Base-by-base conservation (phyloP, 1,139 yeast genomes). In the Diutina scorzettiae region DNA sequence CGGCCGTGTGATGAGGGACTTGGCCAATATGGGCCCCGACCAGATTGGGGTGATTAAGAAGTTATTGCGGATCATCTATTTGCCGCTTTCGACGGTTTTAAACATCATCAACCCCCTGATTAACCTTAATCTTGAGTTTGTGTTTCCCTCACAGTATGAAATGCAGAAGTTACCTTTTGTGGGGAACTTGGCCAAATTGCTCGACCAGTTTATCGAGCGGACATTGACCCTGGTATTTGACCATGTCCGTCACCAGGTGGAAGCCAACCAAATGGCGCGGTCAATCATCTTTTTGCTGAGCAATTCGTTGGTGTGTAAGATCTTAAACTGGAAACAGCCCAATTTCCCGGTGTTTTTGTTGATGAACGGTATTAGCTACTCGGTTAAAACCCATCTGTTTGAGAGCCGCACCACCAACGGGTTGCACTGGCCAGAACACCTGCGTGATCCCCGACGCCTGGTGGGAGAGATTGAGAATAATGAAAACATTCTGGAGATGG, bases 281-380 rank as follows among this genome's bases (percentile, higher is more conserved):
- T 78, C 91, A 0, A 64, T 91, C 29, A 78, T 89, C 6, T 83
- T 91, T 59, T 76, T 94, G 16, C 85, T 96, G 0, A 76, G 86
- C 42, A 87, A 87, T 58, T 83, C 96, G 27, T 75, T 80, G 42
- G 85, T 87, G 17, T 91, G 98, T 60, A 86, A 95, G 17, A 83
- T 86, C 41, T 66, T 91, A 51, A 91, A 91, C 59, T 91, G 98
- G 98, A 91, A 91, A 60, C 98, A 91, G 61, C 98, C 98, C 4
- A 91, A 89, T 59, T 91, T 83, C 61, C 96, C 98, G 0, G 97
- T 91, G 1, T 81, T 91, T 51, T 82, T 84, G 60, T 76, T 80
- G 43, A 76, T 89, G 75, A 81, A 77, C 52, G 85, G 86, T 11
- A 65, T 80, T 30, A 65, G 66, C 28, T 74, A 59, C 55, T 62